phyloP scores from a whole-genome alignment of 345 rosid genomes.

The Aegle marmelos region DNA sequence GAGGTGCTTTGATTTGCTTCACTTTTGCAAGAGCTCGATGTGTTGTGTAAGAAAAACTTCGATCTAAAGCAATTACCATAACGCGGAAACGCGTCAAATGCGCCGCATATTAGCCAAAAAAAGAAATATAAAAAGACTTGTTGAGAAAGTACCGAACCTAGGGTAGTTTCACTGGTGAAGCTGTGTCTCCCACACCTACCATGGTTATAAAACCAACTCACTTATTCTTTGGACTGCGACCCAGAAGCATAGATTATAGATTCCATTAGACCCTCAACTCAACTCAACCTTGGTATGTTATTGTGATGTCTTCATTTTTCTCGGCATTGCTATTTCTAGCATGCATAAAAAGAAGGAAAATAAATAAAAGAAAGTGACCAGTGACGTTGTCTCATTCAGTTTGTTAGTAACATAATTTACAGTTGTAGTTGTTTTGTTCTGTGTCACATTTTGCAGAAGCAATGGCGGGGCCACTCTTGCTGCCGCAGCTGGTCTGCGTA shows the following conservation, averaged over 20 bases:
- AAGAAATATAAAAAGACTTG: background rate
- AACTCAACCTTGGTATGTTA: background rate
- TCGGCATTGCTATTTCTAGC: slow-evolving; percentile 9
- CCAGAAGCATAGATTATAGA: background rate
- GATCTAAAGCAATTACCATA: slow-evolving; percentile 43
- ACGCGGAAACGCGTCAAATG: slow-evolving; percentile 44
- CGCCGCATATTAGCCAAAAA: slow-evolving; percentile 8
- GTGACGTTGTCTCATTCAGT: slow-evolving; percentile 1
- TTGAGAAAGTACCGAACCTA: background rate
- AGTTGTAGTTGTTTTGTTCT: background rate
- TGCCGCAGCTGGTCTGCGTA: slow-evolving; percentile 29
- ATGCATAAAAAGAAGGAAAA: background rate
- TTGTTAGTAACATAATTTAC: background rate
- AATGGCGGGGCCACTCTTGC: slow-evolving; percentile 31
- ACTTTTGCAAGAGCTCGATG: too few relatives aligned
- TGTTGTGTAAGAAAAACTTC: slow-evolving; percentile 23
- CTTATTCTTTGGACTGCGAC: slow-evolving; percentile 1
- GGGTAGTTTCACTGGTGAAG: background rate
- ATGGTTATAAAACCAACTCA: background rate
- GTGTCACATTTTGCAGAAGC: slow-evolving; percentile 9
- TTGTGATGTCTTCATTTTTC: background rate
- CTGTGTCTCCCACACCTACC: slow-evolving; percentile 7
- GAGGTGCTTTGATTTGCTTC: slow-evolving; percentile 1
- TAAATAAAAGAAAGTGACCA: background rate
- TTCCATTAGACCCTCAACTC: background rate